Conservation (phyloP, 2,329 filamentous ascomycete genomes). For the Pseudogymnoascus sp. region DNA sequence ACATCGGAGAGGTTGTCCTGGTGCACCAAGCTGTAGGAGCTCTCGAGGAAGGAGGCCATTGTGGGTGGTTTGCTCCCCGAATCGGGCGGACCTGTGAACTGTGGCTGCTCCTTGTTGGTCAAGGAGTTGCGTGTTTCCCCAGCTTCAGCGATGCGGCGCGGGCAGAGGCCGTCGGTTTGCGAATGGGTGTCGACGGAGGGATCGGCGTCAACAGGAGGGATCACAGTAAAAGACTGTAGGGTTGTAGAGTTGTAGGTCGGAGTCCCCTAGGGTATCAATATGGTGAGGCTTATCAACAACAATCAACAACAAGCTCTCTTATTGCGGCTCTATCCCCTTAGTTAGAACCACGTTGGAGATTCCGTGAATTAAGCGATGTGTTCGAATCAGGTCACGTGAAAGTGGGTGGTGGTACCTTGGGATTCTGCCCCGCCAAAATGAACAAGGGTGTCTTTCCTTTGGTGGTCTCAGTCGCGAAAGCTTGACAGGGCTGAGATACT, state of each 20-base stretch:
- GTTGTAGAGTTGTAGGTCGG: background rate
- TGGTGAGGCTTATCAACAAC: slow-evolving; percentile 4
- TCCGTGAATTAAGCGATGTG: slow-evolving; percentile 8
- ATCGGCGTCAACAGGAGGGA: slow-evolving; percentile 10
- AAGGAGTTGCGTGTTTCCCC: background rate
- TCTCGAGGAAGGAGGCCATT: slow-evolving; percentile 94
- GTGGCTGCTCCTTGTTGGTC: slow-evolving; percentile 4
- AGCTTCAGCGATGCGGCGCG: background rate
- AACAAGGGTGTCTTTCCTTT: background rate
- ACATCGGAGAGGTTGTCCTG: slow-evolving; percentile 95
- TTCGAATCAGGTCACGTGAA: background rate
- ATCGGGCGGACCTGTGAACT: slow-evolving; percentile 14
- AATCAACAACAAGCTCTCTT: slow-evolving; percentile 1
- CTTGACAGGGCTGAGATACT: slow-evolving; percentile 9
- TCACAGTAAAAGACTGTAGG: slow-evolving; percentile 8
- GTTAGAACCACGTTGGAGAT: slow-evolving; percentile 8
- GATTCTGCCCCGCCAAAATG: slow-evolving; percentile 4
- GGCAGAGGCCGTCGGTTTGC: slow-evolving; percentile 10
- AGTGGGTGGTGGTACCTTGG: background rate
- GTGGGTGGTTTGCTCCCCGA: slow-evolving; percentile 31
- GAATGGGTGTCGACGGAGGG: background rate
- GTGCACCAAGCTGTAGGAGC: slow-evolving; percentile 93
- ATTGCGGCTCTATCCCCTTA: slow-evolving; percentile 7
- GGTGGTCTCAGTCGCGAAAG: slow-evolving; percentile 5
- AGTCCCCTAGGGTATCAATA: background rate